Evolutionary conservation across 2,329 filamentous ascomycete genomes (phyloP).

Genomic region (Lecanoromycetidae sp.): DNA sequence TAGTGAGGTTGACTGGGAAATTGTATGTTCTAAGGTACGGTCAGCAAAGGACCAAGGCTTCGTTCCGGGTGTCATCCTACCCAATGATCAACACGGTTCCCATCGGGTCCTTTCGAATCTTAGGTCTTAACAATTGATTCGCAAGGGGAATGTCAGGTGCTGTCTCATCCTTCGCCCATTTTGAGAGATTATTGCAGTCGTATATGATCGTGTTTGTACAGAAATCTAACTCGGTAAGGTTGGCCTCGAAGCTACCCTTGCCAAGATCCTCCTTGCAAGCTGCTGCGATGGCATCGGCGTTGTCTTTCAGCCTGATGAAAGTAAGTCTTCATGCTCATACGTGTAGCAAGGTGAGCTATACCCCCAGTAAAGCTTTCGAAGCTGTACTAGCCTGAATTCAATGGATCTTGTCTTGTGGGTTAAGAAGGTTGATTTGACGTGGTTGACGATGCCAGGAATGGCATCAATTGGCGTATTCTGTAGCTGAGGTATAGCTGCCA

Average conservation of each 20-base stretch:
- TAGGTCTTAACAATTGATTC: conserved; percentile 58
- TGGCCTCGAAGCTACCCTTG: conserved; percentile 64
- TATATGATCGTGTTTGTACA: conserved; percentile 70
- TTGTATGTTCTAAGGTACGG: conserved; percentile 60
- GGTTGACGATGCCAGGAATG: conserved; percentile 51
- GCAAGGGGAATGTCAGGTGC: conserved; percentile 56
- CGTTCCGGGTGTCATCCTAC: conserved; percentile 27
- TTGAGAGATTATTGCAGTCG: conserved; percentile 62
- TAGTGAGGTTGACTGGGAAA: conserved; percentile 71
- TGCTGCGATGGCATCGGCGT: conserved; percentile 13
- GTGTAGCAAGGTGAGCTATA: conserved; percentile 19
- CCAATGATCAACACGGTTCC: conserved; percentile 77
- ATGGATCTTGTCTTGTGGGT: conserved; percentile 72
- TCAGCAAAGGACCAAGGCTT: conserved; percentile 8
- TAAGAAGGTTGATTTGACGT: conserved; percentile 56
- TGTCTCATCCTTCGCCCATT: conserved; percentile 73
- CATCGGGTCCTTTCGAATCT: conserved; percentile 75
- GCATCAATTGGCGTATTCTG: conserved; percentile 52
- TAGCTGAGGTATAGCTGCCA: conserved; percentile 29
- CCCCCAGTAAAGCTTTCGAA: conserved; percentile 93
- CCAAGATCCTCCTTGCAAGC: conserved; percentile 59
- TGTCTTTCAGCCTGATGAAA: conserved; percentile 11
- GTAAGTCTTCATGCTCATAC: neutral
- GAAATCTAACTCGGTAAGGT: conserved; percentile 65
- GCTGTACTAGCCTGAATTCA: conserved; percentile 69